Evolutionary conservation across 2,329 filamentous ascomycete genomes (phyloP).

Genomic region (Colletotrichum sp.): DNA sequence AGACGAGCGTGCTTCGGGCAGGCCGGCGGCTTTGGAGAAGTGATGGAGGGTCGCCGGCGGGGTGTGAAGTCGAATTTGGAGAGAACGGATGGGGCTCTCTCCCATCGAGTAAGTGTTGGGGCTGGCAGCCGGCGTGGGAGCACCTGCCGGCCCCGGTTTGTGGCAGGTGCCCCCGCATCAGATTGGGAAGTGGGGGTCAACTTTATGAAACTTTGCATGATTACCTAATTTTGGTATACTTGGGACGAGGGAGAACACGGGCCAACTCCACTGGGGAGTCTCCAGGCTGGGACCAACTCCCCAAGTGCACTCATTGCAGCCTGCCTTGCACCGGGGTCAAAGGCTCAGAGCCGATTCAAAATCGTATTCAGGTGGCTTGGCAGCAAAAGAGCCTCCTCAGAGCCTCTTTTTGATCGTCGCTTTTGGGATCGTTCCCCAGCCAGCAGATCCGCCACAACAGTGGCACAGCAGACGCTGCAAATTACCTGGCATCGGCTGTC

Average conservation of each 20-base stretch:
- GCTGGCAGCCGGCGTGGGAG: neutral
- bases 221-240: constrained; percentile 14
- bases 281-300: neutral
- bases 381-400: neutral
- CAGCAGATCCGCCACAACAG: neutral
- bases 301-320: neutral
- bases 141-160: neutral
- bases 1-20: constrained; percentile 7
- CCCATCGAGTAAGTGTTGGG: neutral
- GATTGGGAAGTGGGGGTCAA: neutral
- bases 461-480: neutral
- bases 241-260: neutral
- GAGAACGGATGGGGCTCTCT: neutral
- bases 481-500: neutral
- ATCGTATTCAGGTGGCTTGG: neutral
- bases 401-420: neutral
- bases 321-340: neutral
- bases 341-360: neutral
- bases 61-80: constrained; percentile 5
- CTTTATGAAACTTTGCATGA: neutral
- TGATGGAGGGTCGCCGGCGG: constrained; percentile 9
- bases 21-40: constrained; percentile 10
- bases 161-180: neutral
- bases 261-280: neutral
- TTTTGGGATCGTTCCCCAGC: neutral